These are phyloP conservation scores for Candida ortonii DNA, from an alignment of 805 yeast species.

Conservation along the genomic window DNA sequence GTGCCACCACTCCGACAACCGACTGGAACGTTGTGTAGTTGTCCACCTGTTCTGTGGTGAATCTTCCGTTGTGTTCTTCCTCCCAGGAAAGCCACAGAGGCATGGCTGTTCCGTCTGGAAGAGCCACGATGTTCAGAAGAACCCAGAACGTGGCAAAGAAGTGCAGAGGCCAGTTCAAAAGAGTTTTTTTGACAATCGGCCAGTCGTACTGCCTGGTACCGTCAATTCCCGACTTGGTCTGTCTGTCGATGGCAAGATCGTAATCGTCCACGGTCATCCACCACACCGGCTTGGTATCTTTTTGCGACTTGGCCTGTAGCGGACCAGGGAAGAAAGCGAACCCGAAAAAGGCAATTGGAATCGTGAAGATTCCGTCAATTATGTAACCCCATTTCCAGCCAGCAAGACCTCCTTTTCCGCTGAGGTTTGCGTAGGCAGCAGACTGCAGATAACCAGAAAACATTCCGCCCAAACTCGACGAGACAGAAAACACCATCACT, in stretches of 20 bases:
- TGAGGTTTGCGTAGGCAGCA: slow-evolving; percentile 39
- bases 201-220: slow-evolving; percentile 28
- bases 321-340: slow-evolving; percentile 56
- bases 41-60: slow-evolving; percentile 35
- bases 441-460: slow-evolving; percentile 44
- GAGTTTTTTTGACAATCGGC: slow-evolving; percentile 46
- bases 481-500: slow-evolving; percentile 39
- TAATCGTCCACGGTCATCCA: slow-evolving; percentile 25
- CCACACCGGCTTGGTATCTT: slow-evolving; percentile 25
- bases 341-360: slow-evolving; percentile 57
- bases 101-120: slow-evolving; percentile 40
- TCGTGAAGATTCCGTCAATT: slow-evolving; percentile 55
- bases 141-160: slow-evolving; percentile 50
- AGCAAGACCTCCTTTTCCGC: slow-evolving; percentile 45
- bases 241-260: slow-evolving; percentile 41
- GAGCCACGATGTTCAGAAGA: slow-evolving; percentile 37
- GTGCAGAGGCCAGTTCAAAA: slow-evolving; percentile 56
- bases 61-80: slow-evolving; percentile 23
- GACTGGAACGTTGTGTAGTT: slow-evolving; percentile 41
- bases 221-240: slow-evolving; percentile 35
- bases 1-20: slow-evolving; percentile 41
- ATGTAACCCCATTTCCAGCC: slow-evolving; percentile 74
- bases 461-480: slow-evolving; percentile 40
- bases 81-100: slow-evolving; percentile 38
- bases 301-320: slow-evolving; percentile 22